Percentiles rank a stretch among this genome's conserved stretches.
phyloP scores from a whole-genome alignment of 2,329 filamentous ascomycete species.

The Annulohypoxylon truncatum region DNA sequence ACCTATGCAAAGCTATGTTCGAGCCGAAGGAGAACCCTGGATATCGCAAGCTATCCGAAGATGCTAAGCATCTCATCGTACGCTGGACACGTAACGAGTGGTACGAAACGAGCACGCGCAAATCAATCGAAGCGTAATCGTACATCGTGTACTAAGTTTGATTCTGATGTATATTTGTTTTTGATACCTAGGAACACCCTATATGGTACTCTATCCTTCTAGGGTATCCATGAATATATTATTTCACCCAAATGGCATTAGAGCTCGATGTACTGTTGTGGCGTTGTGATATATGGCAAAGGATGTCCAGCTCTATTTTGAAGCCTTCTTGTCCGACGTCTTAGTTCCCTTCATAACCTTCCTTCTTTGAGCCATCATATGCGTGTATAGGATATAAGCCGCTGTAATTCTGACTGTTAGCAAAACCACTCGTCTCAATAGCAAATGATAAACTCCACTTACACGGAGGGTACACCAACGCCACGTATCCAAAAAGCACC shows the following conservation, averaged over 20 bases:
- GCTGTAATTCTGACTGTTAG: slow-evolving; percentile 55
- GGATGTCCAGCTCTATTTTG: slow-evolving; percentile 47
- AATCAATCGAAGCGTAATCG: slow-evolving; percentile 44
- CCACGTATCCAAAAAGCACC: slow-evolving; percentile 79
- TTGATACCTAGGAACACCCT: slow-evolving; percentile 27
- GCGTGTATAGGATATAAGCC: slow-evolving; percentile 86
- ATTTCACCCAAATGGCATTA: neutral
- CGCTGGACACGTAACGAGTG: slow-evolving; percentile 74
- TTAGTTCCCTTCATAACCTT: slow-evolving; percentile 79
- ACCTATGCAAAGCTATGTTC: slow-evolving; percentile 72
- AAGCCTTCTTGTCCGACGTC: slow-evolving; percentile 57
- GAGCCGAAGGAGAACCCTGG: slow-evolving; percentile 77
- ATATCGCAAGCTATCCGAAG: slow-evolving; percentile 73
- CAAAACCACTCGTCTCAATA: neutral
- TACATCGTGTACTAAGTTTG: neutral
- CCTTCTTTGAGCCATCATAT: slow-evolving; percentile 92
- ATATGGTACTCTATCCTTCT: slow-evolving; percentile 16
- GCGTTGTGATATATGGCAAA: slow-evolving; percentile 12
- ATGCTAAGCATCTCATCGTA: slow-evolving; percentile 73
- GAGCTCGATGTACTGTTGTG: slow-evolving; percentile 12
- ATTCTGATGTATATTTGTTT: slow-evolving; percentile 19
- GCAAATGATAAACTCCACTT: slow-evolving; percentile 51
- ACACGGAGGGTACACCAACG: slow-evolving; percentile 86
- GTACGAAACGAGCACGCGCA: slow-evolving; percentile 66
- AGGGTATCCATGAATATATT: slow-evolving; percentile 25